Conservation (phyloP, 1,284 basidiomycete species). For the Fomes fomentarius region DNA sequence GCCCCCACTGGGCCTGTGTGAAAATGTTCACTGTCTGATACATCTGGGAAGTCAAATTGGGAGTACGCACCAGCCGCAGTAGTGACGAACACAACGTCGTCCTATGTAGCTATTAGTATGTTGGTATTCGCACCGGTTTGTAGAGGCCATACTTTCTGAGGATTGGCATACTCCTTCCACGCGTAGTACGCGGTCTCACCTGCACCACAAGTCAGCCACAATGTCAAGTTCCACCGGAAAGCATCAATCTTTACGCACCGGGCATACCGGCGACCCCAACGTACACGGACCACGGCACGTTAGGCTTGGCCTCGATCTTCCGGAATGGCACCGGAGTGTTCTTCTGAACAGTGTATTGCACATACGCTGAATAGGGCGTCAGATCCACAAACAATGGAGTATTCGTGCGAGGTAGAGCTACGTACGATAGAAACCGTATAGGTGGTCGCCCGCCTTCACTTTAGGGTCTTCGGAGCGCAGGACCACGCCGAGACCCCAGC, state of each 20-base stretch:
- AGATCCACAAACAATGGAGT: not conserved
- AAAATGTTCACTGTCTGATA: not conserved
- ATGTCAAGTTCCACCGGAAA: not conserved
- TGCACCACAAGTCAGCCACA: not conserved
- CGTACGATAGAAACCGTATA: conserved; percentile 40
- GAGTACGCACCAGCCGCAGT: conserved; percentile 17
- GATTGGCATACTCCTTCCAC: conserved; percentile 28
- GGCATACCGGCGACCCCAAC: conserved; percentile 40
- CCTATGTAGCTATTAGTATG: conserved; percentile 4
- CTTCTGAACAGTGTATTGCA: conserved; percentile 27
- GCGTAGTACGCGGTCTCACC: conserved; percentile 31
- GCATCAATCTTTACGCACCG: conserved; percentile 20
- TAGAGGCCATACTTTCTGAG: conserved; percentile 30
- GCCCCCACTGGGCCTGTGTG: conserved; percentile 22
- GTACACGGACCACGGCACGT: conserved; percentile 37
- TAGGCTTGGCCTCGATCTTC: conserved; percentile 28
- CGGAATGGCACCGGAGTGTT: conserved; percentile 9
- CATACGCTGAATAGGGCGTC: conserved; percentile 18
- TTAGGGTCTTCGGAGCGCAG: conserved; percentile 44
- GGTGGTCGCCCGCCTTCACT: conserved; percentile 46
- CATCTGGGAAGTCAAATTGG: not conserved
- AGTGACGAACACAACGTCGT: conserved; percentile 30
- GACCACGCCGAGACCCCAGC: conserved; percentile 44
- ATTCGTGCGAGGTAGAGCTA: not conserved
- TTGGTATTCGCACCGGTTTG: too few relatives aligned